phyloP scores from a whole-genome alignment of 2,329 filamentous ascomycete genomes.

The Calonectria ilicicola region DNA sequence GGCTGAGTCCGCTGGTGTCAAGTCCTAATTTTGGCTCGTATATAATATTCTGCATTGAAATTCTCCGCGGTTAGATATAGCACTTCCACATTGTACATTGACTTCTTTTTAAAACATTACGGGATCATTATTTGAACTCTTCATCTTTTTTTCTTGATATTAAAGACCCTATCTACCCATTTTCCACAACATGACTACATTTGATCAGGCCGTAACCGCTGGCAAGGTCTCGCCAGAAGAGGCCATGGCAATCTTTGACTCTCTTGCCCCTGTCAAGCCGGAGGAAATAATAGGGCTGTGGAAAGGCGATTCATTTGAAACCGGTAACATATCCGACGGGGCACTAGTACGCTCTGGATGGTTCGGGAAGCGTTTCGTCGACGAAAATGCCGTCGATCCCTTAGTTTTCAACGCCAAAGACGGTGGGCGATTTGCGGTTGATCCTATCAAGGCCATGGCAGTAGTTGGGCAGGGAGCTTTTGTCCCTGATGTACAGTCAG shows the following conservation, averaged over 20 bases:
- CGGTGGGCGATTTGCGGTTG: neutral
- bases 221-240: neutral
- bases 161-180: no score
- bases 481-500: neutral
- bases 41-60: neutral
- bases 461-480: neutral
- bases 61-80: neutral
- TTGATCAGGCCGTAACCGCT: neutral
- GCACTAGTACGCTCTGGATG: neutral
- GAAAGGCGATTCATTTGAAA: neutral
- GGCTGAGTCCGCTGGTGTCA: neutral
- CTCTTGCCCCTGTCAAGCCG: neutral
- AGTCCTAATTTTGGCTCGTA: neutral
- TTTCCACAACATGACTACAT: neutral
- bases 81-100: neutral
- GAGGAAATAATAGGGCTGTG: neutral
- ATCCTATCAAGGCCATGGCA: neutral
- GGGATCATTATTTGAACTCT: neutral
- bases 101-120: neutral
- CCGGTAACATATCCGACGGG: neutral
- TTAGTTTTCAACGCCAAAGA: neutral
- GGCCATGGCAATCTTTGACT: neutral
- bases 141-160: neutral
- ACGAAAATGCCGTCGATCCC: neutral
- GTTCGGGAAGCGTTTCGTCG: neutral